Base-by-base conservation (phyloP, 2,329 filamentous ascomycete species). In the Ophiocordyceps robertsii region DNA sequence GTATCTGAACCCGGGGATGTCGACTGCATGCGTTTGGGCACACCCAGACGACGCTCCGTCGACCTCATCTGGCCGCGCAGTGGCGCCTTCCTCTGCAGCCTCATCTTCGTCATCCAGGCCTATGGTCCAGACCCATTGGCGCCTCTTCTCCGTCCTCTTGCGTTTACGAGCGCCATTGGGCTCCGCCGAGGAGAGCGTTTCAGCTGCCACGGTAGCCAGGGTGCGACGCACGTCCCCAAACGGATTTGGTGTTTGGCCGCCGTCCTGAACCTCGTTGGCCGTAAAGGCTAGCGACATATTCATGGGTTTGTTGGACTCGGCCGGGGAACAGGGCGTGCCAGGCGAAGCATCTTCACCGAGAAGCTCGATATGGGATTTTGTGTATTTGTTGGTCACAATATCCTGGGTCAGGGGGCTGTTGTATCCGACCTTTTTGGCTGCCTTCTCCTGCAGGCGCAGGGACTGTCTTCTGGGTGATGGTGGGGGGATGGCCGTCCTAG, bases 61-160 rank as follows among this genome's bases (percentile, higher is more conserved):
- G 9, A 55, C 49, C 41, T 61, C 58, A 14, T 55, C 56, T 16
- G 62, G 56, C 5, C 66, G 47, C 7, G 67, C 66, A 13, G 63
- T 59, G 17, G 69, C 57, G 3, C 67, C 65, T 1, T 63, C 67
- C 39, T 67, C 19, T 14, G 14, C 9, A 4, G 37, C 61, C 13
- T 61, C 64, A 3, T 62, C 64, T 8, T 69, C 64, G 2, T 66
- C 68, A 1, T 73, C 72, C 45, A 69, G 67, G 3, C 70, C 73
- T 37, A 82, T 79, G 2, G 77, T 81, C 77, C 77, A 81, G 31
- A 77, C 72, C 77, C 77, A 81, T 37, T 70, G 70, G 12, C 76
- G 64, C 58, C 73, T 78, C 67, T 77, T 80, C 49, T 80, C 77
- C 53, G 64, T 66, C 29, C 62, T 55, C 46, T 68, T 75, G 10